Conservation (phyloP, 805 yeast genomes). For the Suhomyces sp. region DNA sequence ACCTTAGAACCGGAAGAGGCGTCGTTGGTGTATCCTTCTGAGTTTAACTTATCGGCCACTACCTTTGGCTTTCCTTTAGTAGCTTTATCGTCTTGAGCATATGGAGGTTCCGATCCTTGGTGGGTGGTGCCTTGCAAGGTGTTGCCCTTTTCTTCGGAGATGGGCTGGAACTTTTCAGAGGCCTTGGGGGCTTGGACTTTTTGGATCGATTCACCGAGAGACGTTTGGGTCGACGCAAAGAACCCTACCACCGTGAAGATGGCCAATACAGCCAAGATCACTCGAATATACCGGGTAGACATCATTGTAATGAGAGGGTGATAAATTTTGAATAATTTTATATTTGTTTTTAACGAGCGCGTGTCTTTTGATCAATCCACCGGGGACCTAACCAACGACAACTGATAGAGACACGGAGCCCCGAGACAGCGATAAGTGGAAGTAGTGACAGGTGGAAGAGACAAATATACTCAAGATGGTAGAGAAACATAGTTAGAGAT, state of each 20-base stretch:
- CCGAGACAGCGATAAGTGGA: too few relatives aligned
- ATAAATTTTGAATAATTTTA: too few relatives aligned
- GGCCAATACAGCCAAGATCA: constrained; percentile 49
- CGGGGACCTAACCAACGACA: not conserved
- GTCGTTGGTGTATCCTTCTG: not conserved
- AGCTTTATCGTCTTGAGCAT: constrained; percentile 17
- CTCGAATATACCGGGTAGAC: constrained; percentile 50
- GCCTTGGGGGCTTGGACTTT: constrained; percentile 26
- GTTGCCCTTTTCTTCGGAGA: constrained; percentile 16
- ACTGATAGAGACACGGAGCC: not conserved
- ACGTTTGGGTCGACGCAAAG: constrained; percentile 44
- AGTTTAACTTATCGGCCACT: constrained; percentile 22
- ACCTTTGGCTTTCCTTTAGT: constrained; percentile 14
- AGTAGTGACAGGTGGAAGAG: too few relatives aligned
- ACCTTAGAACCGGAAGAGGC: not conserved
- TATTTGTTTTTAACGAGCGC: not conserved
- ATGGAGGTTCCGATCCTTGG: constrained; percentile 34
- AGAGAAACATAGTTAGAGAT: too few relatives aligned
- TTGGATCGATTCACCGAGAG: constrained; percentile 31
- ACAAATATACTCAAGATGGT: too few relatives aligned
- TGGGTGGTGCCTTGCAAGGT: constrained; percentile 35
- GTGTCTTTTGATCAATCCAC: not conserved
- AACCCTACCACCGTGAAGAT: constrained; percentile 49
- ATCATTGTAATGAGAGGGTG: constrained; percentile 19
- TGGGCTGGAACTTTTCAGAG: constrained; percentile 20